A percentile compares a stretch with the other conserved stretches of the same genome.
Conservation (phyloP, 225 moss, liverwort and hornwort genomes). For the Marchantia polymorpha region DNA sequence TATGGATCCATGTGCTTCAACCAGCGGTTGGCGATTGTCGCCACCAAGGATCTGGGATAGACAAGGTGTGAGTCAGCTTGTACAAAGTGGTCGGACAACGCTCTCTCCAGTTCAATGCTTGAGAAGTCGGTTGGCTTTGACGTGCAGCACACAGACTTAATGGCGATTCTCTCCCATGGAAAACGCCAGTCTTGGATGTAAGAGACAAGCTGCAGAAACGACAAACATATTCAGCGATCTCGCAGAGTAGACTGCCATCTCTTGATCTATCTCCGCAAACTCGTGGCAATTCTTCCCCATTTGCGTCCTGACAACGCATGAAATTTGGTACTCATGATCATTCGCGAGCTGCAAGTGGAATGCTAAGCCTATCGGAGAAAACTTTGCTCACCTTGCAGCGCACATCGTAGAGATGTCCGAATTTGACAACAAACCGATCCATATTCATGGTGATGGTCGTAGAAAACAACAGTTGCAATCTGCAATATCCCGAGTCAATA, state of each 20-base stretch:
- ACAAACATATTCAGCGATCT: conserved; percentile 16
- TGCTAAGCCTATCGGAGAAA: too few species aligned
- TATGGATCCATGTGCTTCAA: conserved; percentile 15
- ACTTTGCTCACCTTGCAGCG: conserved; percentile 13
- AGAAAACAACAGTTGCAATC: conserved; percentile 19
- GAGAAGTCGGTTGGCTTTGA: conserved; percentile 20
- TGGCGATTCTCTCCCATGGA: conserved; percentile 13
- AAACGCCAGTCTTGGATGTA: conserved; percentile 17
- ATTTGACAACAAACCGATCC: not conserved
- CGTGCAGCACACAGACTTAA: not conserved
- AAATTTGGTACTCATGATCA: too few species aligned
- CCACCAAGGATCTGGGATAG: not conserved
- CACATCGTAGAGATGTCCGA: conserved; percentile 23
- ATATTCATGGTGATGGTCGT: conserved; percentile 13
- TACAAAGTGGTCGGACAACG: conserved; percentile 10
- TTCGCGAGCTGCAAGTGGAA: not conserved
- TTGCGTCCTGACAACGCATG: not conserved
- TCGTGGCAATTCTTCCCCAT: not conserved
- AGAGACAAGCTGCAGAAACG: conserved; percentile 23
- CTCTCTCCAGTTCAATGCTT: conserved; percentile 20
- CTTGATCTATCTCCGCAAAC: conserved; percentile 32
- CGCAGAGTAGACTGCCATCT: conserved; percentile 10
- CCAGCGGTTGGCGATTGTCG: not conserved
- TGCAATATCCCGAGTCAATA: not conserved
- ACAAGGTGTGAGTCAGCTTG: not conserved